Evolutionary conservation across 805 yeast genomes (phyloP).

Genomic region (Lachancea sp.): DNA sequence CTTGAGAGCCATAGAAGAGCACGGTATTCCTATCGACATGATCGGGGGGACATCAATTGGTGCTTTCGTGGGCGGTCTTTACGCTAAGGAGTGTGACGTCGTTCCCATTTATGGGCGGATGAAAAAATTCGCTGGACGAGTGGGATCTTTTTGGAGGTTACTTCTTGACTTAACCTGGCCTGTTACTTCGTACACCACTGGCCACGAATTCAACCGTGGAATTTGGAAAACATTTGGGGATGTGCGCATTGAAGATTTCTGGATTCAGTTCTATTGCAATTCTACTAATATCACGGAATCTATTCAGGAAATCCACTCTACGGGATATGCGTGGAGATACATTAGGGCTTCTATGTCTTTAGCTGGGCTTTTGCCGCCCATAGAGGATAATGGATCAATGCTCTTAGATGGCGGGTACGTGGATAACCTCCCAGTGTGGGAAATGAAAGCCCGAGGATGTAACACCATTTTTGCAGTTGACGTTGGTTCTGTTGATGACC

Average conservation of each 20-base stretch:
- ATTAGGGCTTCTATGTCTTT: slow-evolving; percentile 94
- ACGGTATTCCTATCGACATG: slow-evolving; percentile 88
- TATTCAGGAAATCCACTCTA: slow-evolving; percentile 86
- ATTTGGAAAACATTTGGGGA: slow-evolving; percentile 96
- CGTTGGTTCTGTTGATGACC: slow-evolving; percentile 91
- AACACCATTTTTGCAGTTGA: slow-evolving; percentile 84
- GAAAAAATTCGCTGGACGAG: slow-evolving; percentile 75
- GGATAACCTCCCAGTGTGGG: slow-evolving; percentile 86
- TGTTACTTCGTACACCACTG: slow-evolving; percentile 89
- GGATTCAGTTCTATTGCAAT: slow-evolving; percentile 84
- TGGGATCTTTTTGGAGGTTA: slow-evolving; percentile 82
- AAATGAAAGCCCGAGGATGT: slow-evolving; percentile 88
- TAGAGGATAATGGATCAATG: slow-evolving; percentile 88
- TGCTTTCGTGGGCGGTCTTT: slow-evolving; percentile 89
- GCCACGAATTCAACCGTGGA: slow-evolving; percentile 94
- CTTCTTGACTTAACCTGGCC: slow-evolving; percentile 85
- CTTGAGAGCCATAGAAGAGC: slow-evolving; percentile 81
- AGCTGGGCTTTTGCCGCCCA: slow-evolving; percentile 83
- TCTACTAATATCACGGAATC: slow-evolving; percentile 94
- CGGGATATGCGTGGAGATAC: slow-evolving; percentile 93
- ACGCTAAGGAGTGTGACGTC: slow-evolving; percentile 85
- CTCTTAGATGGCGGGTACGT: slow-evolving; percentile 93
- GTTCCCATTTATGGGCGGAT: slow-evolving; percentile 89
- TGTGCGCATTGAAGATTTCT: slow-evolving; percentile 87
- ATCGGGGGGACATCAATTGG: slow-evolving; percentile 98